Percentiles rank a stretch among this genome's conserved stretches.
Evolutionary conservation across 371 early-diverging fungal species (phyloP).

Genomic region (Mucor lusitanicus): DNA sequence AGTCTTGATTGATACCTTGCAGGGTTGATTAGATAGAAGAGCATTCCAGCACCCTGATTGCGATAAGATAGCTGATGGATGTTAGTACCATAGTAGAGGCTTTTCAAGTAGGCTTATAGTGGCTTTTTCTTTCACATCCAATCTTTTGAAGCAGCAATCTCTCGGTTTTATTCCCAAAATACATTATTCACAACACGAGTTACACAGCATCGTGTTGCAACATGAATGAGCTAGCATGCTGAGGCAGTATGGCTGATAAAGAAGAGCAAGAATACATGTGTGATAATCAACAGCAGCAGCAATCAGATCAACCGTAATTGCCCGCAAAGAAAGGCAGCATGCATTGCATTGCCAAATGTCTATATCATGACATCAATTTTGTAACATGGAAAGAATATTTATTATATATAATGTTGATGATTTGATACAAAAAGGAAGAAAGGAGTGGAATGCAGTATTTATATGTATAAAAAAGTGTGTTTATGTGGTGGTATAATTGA

Average conservation of each 20-base stretch:
- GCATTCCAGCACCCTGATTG: too few species aligned
- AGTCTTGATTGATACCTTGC: too few species aligned
- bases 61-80: too few species aligned
- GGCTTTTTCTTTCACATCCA: too few species aligned
- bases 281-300: background rate
- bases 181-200: background rate
- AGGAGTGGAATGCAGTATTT: constrained; percentile 3
- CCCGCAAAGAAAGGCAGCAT: background rate
- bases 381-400: background rate
- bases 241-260: background rate
- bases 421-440: background rate
- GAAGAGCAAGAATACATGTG: background rate
- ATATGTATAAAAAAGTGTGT: background rate
- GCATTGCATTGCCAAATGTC: background rate
- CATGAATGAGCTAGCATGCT: background rate
- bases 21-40: too few species aligned
- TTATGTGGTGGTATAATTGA: constrained; percentile 7
- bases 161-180: background rate
- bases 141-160: background rate
- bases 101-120: background rate
- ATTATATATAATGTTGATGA: background rate
- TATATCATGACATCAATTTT: background rate
- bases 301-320: background rate
- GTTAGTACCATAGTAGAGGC: too few species aligned
- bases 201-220: background rate